A percentile compares a stretch with the other conserved stretches of the same genome.
These are phyloP conservation scores for Coffea humblotiana DNA, from an alignment of 305 asterid genomes.

Conservation along the genomic window DNA sequence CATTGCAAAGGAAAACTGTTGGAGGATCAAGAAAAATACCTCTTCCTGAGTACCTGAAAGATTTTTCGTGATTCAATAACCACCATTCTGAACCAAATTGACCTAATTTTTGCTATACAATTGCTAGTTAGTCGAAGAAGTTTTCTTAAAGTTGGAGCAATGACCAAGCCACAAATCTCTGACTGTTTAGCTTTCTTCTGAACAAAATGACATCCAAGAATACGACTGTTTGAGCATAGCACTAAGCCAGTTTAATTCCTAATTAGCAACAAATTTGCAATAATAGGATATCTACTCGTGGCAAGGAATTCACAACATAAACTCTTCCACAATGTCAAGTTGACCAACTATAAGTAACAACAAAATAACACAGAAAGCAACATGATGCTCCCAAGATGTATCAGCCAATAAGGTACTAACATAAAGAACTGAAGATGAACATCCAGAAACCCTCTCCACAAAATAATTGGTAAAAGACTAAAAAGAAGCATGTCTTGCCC, in stretches of 20 bases:
- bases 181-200: not conserved
- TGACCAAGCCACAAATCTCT: not conserved
- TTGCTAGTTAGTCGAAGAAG: not conserved
- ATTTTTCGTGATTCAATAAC: constrained; percentile 11
- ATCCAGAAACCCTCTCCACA: not conserved
- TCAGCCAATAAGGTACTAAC: not conserved
- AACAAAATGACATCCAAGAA: not conserved
- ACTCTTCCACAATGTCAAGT: too few relatives aligned
- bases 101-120: not conserved
- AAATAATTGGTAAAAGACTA: not conserved
- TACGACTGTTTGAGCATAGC: not conserved
- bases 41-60: constrained; percentile 85
- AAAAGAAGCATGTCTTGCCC: not conserved
- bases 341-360: too few relatives aligned
- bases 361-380: not conserved
- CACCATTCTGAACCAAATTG: not conserved
- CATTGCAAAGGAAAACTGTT: constrained; percentile 60
- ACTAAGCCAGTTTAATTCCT: not conserved
- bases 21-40: constrained; percentile 94
- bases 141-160: not conserved
- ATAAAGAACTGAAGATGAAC: too few relatives aligned
- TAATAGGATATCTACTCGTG: not conserved
- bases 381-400: not conserved
- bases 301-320: too few relatives aligned
- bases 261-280: not conserved